phyloP scores from a whole-genome alignment of 2,329 filamentous ascomycete genomes.

The Davidsoniella eucalypti region DNA sequence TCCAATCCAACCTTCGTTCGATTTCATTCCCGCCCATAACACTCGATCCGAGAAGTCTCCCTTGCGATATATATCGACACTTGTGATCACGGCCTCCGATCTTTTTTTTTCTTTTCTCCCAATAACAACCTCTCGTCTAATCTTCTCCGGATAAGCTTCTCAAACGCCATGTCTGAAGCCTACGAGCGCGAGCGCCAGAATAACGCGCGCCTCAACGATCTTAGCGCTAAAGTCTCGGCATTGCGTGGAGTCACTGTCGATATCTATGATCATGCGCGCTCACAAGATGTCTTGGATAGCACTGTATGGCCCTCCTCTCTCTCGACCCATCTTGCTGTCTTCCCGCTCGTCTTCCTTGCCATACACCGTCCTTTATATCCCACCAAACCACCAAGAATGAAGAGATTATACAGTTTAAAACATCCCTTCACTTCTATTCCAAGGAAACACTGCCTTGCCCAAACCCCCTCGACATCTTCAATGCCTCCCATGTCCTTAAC shows the following conservation, averaged over 20 bases:
- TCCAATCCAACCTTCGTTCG: too few relatives aligned
- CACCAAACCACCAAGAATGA: not conserved
- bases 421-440: not conserved
- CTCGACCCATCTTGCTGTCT: not conserved
- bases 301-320: constrained; percentile 37
- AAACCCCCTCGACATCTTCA: not conserved
- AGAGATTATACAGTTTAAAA: not conserved
- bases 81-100: too few relatives aligned
- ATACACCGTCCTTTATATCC: not conserved
- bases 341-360: not conserved
- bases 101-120: too few relatives aligned
- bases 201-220: constrained; percentile 81
- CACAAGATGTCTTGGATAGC: constrained; percentile 75
- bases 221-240: constrained; percentile 78
- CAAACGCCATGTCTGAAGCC: constrained; percentile 47
- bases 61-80: too few relatives aligned
- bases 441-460: too few relatives aligned
- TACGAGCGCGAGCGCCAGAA: constrained; percentile 81
- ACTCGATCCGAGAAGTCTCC: too few relatives aligned
- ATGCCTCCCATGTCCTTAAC: not conserved
- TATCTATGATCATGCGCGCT: constrained; percentile 90
- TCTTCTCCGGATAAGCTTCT: too few relatives aligned
- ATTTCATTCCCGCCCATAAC: too few relatives aligned
- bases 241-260: constrained; percentile 89
- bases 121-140: too few relatives aligned